Evolutionary conservation across 495 filamentous ascomycete species (phyloP).

Genomic region (Durotheca rogersii): DNA sequence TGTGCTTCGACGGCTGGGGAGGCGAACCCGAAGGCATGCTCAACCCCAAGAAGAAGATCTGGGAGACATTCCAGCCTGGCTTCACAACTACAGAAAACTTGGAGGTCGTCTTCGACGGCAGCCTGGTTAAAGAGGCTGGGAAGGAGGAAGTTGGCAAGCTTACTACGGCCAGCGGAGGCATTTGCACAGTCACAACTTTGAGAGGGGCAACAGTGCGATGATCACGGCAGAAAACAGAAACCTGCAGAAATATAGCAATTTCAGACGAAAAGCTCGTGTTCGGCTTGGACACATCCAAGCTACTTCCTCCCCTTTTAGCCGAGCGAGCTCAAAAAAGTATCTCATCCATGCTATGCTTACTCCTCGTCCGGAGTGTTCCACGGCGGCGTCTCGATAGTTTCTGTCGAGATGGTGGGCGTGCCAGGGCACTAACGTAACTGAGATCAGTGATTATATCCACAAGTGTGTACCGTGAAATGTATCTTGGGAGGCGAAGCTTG

Average conservation of each 20-base stretch:
- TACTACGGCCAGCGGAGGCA: constrained; percentile 65
- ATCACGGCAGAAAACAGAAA: constrained; percentile 32
- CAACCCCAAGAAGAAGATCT: constrained; percentile 99
- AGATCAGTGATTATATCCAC: too few relatives aligned
- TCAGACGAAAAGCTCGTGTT: constrained; percentile 20
- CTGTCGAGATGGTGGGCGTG: constrained; percentile 29
- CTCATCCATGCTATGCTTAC: constrained; percentile 3
- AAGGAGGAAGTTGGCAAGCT: constrained; percentile 69
- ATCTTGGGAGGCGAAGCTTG: too few relatives aligned
- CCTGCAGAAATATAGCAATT: background rate
- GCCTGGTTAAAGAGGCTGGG: constrained; percentile 49
- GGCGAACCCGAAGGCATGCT: constrained; percentile 88
- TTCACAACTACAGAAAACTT: constrained; percentile 80
- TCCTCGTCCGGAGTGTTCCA: constrained; percentile 3
- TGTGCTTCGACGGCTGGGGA: constrained; percentile 91
- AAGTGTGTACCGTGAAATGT: too few relatives aligned
- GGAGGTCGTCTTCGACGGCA: constrained; percentile 66
- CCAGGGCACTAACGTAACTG: too few relatives aligned
- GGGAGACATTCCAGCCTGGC: constrained; percentile 92
- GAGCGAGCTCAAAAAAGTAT: background rate
- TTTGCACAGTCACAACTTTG: constrained; percentile 72
- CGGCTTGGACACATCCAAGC: constrained; percentile 10
- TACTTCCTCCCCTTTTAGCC: constrained; percentile 5
- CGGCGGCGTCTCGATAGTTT: constrained; percentile 21
- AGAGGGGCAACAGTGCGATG: constrained; percentile 71